These are phyloP conservation scores for Pelargonium australe DNA, from an alignment of 441 rosid species.

Conservation along the genomic window DNA sequence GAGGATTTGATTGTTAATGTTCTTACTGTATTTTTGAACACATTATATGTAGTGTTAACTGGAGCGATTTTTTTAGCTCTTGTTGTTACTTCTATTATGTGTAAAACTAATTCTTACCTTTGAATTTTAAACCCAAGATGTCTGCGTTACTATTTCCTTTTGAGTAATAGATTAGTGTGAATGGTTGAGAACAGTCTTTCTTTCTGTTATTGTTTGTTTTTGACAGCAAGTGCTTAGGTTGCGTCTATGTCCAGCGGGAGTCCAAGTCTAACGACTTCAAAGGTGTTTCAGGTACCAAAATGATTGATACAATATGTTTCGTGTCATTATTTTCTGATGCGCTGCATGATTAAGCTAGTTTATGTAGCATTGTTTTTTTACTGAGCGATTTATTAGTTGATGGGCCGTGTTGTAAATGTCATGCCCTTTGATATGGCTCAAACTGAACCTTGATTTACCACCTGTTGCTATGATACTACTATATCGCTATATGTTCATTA, in stretches of 20 bases:
- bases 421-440: neutral
- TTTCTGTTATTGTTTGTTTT: constrained; percentile 12
- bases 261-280: constrained; percentile 86
- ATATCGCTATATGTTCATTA: neutral
- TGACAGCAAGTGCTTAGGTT: constrained; percentile 95
- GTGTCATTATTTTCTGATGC: neutral
- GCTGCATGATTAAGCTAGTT: neutral
- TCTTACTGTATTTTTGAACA: too few species aligned
- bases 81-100: too few species aligned
- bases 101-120: too few species aligned
- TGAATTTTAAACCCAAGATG: too few species aligned
- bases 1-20: neutral
- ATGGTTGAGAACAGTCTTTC: neutral
- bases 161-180: constrained; percentile 2
- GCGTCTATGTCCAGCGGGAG: constrained; percentile 93
- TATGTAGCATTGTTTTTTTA: neutral
- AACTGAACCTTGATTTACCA: neutral
- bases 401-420: neutral
- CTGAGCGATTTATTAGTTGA: neutral
- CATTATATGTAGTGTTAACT: too few species aligned
- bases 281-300: constrained; percentile 81
- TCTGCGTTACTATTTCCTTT: neutral
- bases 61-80: too few species aligned
- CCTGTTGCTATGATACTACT: neutral
- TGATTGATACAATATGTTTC: neutral